Conservation (phyloP, 805 yeast species). For the Metschnikowia reukaufii region DNA sequence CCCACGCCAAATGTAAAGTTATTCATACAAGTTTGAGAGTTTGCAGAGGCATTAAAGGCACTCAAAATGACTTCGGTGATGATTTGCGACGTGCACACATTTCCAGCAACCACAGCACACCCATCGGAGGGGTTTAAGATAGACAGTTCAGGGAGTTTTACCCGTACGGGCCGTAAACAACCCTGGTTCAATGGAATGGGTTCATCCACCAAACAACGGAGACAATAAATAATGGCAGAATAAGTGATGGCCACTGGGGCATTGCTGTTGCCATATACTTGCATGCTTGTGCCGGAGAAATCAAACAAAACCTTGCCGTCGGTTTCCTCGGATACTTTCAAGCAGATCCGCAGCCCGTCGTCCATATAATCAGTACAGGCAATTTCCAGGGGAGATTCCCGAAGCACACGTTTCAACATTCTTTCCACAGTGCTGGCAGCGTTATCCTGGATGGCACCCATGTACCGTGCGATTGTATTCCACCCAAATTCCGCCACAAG, state of each 20-base stretch:
- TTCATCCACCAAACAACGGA: constrained; percentile 79
- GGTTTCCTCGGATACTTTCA: constrained; percentile 49
- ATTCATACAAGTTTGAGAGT: constrained; percentile 94
- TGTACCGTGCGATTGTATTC: constrained; percentile 19
- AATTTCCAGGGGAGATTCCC: too few species aligned
- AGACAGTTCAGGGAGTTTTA: constrained; percentile 42
- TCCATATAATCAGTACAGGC: constrained; percentile 66
- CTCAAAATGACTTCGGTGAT: constrained; percentile 85
- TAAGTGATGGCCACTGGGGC: constrained; percentile 90
- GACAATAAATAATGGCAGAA: constrained; percentile 84
- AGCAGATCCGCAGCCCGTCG: constrained; percentile 70
- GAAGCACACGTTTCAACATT: constrained; percentile 21
- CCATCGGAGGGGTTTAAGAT: constrained; percentile 71
- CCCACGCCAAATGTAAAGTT: constrained; percentile 84
- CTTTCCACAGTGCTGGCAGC: constrained; percentile 18
- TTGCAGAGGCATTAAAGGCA: constrained; percentile 88
- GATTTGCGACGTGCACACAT: constrained; percentile 92
- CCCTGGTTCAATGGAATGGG: constrained; percentile 95
- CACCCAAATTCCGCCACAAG: constrained; percentile 19
- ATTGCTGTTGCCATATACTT: constrained; percentile 84
- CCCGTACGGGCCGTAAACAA: constrained; percentile 75
- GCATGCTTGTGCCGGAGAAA: constrained; percentile 83
- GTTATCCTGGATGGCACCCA: constrained; percentile 23
- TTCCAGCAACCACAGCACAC: constrained; percentile 90
- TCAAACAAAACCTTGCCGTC: constrained; percentile 72